phyloP scores from a whole-genome alignment of 257 asterid species.

The Nicotiana paniculata region DNA sequence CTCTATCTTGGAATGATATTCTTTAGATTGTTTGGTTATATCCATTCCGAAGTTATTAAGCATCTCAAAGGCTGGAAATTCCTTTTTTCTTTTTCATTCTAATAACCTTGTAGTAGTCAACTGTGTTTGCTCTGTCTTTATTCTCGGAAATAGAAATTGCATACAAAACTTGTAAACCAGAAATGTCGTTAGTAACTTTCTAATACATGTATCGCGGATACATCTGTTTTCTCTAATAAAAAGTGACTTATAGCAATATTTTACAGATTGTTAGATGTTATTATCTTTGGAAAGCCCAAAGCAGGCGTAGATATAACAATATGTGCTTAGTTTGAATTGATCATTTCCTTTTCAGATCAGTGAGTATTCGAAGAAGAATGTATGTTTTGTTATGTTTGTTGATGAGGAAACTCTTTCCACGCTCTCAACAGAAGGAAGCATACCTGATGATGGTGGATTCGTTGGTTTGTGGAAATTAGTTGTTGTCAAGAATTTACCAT shows the following conservation, averaged over 20 bases:
- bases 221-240: background rate
- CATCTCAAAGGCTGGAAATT: background rate
- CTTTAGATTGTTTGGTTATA: background rate
- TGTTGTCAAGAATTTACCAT: conserved; percentile 69
- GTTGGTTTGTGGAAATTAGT: conserved; percentile 85
- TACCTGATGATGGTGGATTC: conserved; percentile 62
- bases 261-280: background rate
- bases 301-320: conserved; percentile 1
- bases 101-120: background rate
- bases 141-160: background rate
- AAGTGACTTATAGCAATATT: background rate
- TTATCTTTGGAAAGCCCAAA: background rate
- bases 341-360: conserved; percentile 50
- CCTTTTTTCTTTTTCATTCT: background rate
- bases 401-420: conserved; percentile 68
- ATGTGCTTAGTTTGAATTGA: conserved; percentile 7
- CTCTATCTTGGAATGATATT: background rate
- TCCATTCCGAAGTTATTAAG: background rate
- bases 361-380: conserved; percentile 75
- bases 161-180: background rate
- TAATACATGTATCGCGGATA: background rate
- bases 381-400: conserved; percentile 86
- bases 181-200: background rate
- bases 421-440: conserved; percentile 62
- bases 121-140: background rate